A percentile compares a stretch with the other conserved stretches of the same genome.
Conservation (phyloP, 306 rosid species). For the Cucurbita maxima region DNA sequence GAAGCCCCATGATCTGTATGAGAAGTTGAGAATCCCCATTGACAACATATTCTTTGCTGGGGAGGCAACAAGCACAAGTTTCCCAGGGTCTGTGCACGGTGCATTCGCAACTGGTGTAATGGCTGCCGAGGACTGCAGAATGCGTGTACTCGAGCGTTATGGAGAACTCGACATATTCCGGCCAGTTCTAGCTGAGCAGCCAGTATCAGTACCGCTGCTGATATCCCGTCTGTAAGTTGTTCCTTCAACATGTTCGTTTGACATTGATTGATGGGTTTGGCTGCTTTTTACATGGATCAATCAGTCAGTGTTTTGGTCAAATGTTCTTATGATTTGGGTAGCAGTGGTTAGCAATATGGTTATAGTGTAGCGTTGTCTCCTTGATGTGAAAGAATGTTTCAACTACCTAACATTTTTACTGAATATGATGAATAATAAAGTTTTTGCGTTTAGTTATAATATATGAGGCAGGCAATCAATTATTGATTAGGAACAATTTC, state of each 20-base stretch:
- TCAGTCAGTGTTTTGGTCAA: background rate
- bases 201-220: constrained; percentile 52
- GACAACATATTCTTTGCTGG: constrained; percentile 97
- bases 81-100: constrained; percentile 92
- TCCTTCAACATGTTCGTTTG: background rate
- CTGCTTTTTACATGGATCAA: background rate
- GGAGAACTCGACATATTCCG: constrained; percentile 77
- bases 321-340: background rate
- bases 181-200: constrained; percentile 70
- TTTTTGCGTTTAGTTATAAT: background rate
- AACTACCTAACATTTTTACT: background rate
- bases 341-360: background rate
- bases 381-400: background rate
- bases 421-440: background rate
- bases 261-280: background rate
- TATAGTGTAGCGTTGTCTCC: background rate
- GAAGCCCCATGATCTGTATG: constrained; percentile 80
- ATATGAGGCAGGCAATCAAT: background rate
- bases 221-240: constrained; percentile 67
- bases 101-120: constrained; percentile 75
- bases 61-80: constrained; percentile 71
- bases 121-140: constrained; percentile 98
- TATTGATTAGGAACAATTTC: background rate
- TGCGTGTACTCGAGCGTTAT: constrained; percentile 89
- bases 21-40: constrained; percentile 79